A percentile compares a stretch with the other conserved stretches of the same genome.
These are phyloP conservation scores for Piromyces finnis DNA, from an alignment of 192 early-diverging fungal species.

Conservation along the genomic window DNA sequence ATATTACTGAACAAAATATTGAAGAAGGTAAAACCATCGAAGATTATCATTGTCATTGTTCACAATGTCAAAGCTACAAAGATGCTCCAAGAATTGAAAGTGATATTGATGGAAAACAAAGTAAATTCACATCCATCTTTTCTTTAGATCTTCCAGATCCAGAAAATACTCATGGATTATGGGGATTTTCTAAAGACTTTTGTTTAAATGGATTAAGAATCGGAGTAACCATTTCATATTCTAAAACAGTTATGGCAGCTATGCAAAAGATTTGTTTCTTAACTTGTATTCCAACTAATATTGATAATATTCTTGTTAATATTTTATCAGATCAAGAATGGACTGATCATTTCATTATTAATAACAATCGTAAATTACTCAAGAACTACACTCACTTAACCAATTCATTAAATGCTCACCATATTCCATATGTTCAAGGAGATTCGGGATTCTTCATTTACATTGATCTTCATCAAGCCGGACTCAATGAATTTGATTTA, in stretches of 20 bases:
- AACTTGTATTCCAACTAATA: constrained; percentile 35
- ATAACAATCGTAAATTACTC: constrained; percentile 33
- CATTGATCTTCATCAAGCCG: constrained; percentile 22
- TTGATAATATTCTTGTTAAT: constrained; percentile 31
- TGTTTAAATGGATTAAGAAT: constrained; percentile 11
- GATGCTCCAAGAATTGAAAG: neutral
- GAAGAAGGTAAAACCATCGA: neutral
- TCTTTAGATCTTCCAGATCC: constrained; percentile 41
- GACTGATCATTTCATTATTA: constrained; percentile 34
- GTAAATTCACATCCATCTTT: constrained; percentile 42
- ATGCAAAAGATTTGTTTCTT: constrained; percentile 14
- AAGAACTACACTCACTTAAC: constrained; percentile 22
- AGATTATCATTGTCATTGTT: neutral
- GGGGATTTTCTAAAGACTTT: constrained; percentile 76
- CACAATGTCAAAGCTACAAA: neutral
- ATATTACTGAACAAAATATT: neutral
- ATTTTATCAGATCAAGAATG: constrained; percentile 33
- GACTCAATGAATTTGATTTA: neutral
- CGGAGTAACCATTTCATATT: neutral
- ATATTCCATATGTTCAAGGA: constrained; percentile 33
- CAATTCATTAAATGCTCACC: constrained; percentile 15
- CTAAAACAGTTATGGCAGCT: neutral
- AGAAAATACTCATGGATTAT: constrained; percentile 42
- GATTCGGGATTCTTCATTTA: constrained; percentile 58
- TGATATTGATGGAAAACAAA: constrained; percentile 4